phyloP scores from a whole-genome alignment of 805 yeast genomes.

The Candida piceae region DNA sequence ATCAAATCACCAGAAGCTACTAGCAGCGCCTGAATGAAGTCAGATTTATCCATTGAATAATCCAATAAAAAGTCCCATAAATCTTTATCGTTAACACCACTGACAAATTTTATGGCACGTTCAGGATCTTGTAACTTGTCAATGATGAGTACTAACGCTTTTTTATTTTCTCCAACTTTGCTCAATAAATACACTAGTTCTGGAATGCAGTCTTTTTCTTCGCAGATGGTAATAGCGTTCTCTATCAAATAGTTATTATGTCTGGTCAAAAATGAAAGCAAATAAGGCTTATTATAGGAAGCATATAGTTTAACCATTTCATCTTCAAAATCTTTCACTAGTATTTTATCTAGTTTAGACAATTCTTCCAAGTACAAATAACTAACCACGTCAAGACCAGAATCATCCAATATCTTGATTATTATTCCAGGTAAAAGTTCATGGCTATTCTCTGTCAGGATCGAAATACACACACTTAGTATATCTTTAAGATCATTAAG shows the following conservation, averaged over 20 bases:
- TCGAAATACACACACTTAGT: conserved; percentile 41
- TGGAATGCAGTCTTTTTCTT: conserved; percentile 43
- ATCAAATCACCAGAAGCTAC: conserved; percentile 60
- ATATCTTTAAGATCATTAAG: conserved; percentile 35
- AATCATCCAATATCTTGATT: conserved; percentile 39
- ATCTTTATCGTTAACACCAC: conserved; percentile 61
- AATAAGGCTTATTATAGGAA: conserved; percentile 46
- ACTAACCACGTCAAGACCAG: conserved; percentile 44
- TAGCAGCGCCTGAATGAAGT: conserved; percentile 70
- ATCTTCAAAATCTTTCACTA: conserved; percentile 57
- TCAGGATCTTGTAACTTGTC: conserved; percentile 74
- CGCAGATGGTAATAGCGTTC: conserved; percentile 63
- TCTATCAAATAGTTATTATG: conserved; percentile 64
- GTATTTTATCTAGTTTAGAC: conserved; percentile 48
- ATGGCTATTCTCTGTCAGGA: conserved; percentile 60
- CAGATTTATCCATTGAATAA: conserved; percentile 65
- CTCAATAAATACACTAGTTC: conserved; percentile 83
- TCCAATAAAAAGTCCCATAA: conserved; percentile 74
- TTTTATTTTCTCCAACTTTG: conserved; percentile 69
- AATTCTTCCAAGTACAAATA: conserved; percentile 63
- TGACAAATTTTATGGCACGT: conserved; percentile 76
- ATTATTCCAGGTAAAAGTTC: conserved; percentile 55
- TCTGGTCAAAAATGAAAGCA: conserved; percentile 57
- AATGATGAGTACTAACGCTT: conserved; percentile 73
- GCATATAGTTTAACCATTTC: conserved; percentile 62